These are phyloP conservation scores for Euptelea pleiosperma DNA, from an alignment of 164 flowering plant genomes.

Conservation along the genomic window DNA sequence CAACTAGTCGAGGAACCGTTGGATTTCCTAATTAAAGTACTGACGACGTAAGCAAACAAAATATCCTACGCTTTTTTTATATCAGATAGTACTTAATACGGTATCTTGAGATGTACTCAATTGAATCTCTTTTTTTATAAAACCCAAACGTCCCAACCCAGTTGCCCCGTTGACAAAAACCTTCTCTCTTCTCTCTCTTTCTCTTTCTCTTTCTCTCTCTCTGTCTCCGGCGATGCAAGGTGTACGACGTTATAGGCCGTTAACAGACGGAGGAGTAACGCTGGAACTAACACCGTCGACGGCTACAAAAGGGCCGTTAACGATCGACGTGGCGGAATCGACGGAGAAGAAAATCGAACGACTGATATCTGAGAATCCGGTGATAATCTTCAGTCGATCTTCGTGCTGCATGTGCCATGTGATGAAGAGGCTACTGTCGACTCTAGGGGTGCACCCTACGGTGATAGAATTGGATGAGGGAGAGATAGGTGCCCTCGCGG, in stretches of 20 bases:
- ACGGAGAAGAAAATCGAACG: conserved; percentile 62
- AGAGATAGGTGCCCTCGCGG: conserved; percentile 39
- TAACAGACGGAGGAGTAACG: conserved; percentile 33
- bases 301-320: conserved; percentile 28
- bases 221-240: conserved; percentile 35
- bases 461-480: conserved; percentile 80
- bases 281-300: too few species aligned
- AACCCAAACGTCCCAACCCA: too few species aligned
- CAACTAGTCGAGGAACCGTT: too few species aligned
- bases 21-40: too few species aligned
- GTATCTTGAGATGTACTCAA: too few species aligned
- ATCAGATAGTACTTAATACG: too few species aligned
- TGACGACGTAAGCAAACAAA: too few species aligned
- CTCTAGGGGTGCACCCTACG: conserved; percentile 80
- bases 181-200: background rate
- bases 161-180: background rate
- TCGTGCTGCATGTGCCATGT: conserved; percentile 97
- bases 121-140: too few species aligned
- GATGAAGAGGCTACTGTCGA: conserved; percentile 67
- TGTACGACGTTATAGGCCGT: conserved; percentile 23
- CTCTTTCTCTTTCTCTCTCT: background rate
- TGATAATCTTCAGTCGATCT: conserved; percentile 69
- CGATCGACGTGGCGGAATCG: conserved; percentile 68
- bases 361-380: conserved; percentile 77
- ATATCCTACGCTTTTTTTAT: too few species aligned